Evolutionary conservation across 306 rosid species (phyloP).

Genomic region (Canavalia gladiata): DNA sequence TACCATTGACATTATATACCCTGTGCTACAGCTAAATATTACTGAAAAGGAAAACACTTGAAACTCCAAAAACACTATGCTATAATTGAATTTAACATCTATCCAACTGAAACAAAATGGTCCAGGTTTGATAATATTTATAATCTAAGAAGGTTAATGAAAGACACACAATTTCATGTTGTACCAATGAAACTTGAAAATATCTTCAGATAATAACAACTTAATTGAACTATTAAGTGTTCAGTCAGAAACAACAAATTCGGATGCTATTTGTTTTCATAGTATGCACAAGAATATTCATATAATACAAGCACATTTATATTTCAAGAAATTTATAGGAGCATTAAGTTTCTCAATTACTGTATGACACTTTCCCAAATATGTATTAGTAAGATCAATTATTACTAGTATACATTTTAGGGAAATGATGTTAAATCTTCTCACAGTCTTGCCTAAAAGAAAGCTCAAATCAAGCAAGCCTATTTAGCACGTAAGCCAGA

Average conservation of each 20-base stretch:
- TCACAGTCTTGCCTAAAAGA: no score
- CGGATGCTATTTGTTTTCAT: background rate
- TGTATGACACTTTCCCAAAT: background rate
- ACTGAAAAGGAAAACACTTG: conserved; percentile 23
- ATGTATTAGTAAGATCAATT: background rate
- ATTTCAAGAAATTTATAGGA: background rate
- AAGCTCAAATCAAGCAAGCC: background rate
- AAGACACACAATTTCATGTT: background rate
- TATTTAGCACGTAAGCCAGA: conserved; percentile 5
- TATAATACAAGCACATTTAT: background rate
- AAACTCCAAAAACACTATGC: conserved; percentile 32
- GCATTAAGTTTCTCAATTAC: no score
- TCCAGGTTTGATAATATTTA: conserved; percentile 24
- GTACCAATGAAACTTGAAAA: conserved; percentile 1
- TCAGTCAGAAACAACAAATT: conserved; percentile 1
- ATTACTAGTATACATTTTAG: conserved; percentile 19
- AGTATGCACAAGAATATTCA: background rate
- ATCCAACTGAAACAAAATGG: conserved; percentile 30
- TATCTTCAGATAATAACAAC: conserved; percentile 23
- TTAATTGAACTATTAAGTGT: conserved; percentile 19
- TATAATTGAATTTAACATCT: background rate
- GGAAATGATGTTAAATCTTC: no score
- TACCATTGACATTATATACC: conserved; percentile 18
- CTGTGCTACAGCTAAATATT: conserved; percentile 29
- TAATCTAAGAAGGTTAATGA: background rate